Base-by-base conservation (phyloP, 352 stramenopile species). In the Pythium dissimile region DNA sequence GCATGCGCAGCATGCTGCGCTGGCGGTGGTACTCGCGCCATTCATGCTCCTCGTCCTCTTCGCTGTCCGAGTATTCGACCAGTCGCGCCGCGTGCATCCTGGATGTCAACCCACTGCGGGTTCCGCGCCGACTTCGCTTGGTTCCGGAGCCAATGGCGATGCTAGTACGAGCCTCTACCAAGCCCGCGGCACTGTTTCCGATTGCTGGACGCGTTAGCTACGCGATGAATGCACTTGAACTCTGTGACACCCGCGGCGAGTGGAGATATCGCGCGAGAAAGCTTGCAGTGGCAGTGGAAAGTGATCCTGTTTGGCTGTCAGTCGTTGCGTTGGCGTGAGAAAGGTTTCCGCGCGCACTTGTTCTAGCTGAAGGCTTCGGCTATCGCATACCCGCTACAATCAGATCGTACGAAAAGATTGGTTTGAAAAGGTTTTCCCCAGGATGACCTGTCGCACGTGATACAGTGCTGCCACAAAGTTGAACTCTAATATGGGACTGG, bases 21-120 rank as follows among this genome's bases (percentile, higher is more conserved):
- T 66, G 30, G 54, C 68, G 57, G 18, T 56, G 55, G 51, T 67
- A 77, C 20, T 71, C 71, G 12, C 54, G 66, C 66, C 69, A 76
- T 37, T 71, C 62, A 27, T 57, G 59, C 28, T 68, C 55, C 34
- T 76, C 61, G 21, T 81, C 68, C 10, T 86, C 75, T 3, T 73
- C 79, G 51, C 75, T 86, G 58, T 72, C 69, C 6, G 71, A 62
- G 45, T 86, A 86, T 37, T 80, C 76, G 24, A 86, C 76, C 13
- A 66, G 51, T n/a, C 58, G 58, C 10, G 47, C 27, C n/a, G 47
- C 58, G 20, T 56, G 58, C 58, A 66, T 66, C 6, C 31, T 32
- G 15, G 8, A 3, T 11, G 18, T 56, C 37, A 52, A 52, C 45
- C 45, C 45, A 52, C 26, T 28, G 27, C n/a, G n/a, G n/a, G n/a